Evolutionary conservation across 768 basidiomycete genomes (phyloP), one percentile per base, ranked within the genome.

Genomic region (Myochromella boudieri): DNA sequence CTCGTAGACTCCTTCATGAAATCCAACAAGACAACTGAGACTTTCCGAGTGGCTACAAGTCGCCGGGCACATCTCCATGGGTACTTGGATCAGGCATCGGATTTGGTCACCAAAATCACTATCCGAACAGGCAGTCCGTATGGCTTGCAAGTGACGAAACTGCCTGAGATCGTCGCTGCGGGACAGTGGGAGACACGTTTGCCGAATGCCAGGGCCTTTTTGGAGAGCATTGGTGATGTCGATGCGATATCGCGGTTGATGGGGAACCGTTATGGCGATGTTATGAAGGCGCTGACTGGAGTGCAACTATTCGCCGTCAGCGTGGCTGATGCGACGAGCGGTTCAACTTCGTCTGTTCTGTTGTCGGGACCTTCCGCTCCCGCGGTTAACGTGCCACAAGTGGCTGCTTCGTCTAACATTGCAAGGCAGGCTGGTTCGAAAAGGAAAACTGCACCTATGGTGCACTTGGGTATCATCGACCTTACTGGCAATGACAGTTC

Each of bases 261-360:
- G 64, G 68, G 66, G 9, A 32, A 50, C 5, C 46, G 65, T 18
- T 66, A 63, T 48, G 41, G 36, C 1, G 69, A 70, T 44, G 62
- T 69, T 18, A 25, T 51, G 17, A 51, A 55, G n/a, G 60, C 65
- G 1, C 27, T 70, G 49, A 48, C 48, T 47, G 42, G 42, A 36
- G 22, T 10, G 14, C 45, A 46, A 32, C 45, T 6, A 17, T 48
- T 48, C 11, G 25, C 27, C 17, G 12, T 42, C 15, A 48, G 31
- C 7, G 33, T 36, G 18, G 38, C 21, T 14, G 40, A 48, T 33
- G 28, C 37, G 11, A 29, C 37, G 2, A 29, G 18, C 18, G 12
- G 28, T 14, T 7, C 32, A n/a, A n/a, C n/a, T n/a, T n/a, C n/a
- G n/a, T n/a, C n/a, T n/a, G n/a, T n/a, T n/a, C n/a, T n/a, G n/a